Conservation (phyloP, 345 rosid genomes). For the Populus simonii region DNA sequence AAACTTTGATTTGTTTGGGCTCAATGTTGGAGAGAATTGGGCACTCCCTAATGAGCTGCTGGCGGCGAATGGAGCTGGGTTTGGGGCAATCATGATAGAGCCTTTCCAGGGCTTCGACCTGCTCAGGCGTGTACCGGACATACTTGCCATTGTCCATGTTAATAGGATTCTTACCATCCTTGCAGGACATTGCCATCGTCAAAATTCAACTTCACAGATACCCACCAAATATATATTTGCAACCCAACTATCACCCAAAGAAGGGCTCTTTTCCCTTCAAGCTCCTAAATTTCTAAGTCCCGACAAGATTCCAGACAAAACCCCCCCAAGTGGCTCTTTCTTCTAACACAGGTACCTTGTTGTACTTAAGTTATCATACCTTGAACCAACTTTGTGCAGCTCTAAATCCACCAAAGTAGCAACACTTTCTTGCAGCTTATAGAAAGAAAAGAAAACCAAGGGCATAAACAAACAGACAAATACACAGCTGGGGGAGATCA, state of each 20-base stretch:
- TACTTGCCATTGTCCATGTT: slow-evolving; percentile 93
- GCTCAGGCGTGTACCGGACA: slow-evolving; percentile 98
- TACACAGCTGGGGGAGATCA: background rate
- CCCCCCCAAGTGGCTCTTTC: background rate
- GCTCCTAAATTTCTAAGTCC: background rate
- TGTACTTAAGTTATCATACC: background rate
- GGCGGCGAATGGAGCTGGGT: slow-evolving; percentile 98
- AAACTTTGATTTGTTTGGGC: slow-evolving; percentile 98
- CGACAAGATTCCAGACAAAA: slow-evolving; percentile 4
- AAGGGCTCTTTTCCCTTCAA: background rate
- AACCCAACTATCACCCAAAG: background rate
- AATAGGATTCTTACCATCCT: slow-evolving; percentile 69
- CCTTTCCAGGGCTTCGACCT: slow-evolving; percentile 99
- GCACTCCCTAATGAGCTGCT: slow-evolving; percentile 95
- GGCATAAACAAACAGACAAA: background rate
- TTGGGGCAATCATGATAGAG: slow-evolving; percentile 98
- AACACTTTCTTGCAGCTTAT: background rate
- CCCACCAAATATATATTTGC: background rate
- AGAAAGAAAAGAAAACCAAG: background rate
- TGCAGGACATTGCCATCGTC: slow-evolving; percentile 88
- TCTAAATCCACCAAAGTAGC: background rate
- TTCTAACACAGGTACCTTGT: background rate
- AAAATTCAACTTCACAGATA: slow-evolving; percentile 11
- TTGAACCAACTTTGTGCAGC: background rate
- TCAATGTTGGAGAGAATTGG: slow-evolving; percentile 98